A percentile compares a stretch with the other conserved stretches of the same genome.
Evolutionary conservation across 495 filamentous ascomycete genomes (phyloP).

Genomic region (Podospora appendiculata): DNA sequence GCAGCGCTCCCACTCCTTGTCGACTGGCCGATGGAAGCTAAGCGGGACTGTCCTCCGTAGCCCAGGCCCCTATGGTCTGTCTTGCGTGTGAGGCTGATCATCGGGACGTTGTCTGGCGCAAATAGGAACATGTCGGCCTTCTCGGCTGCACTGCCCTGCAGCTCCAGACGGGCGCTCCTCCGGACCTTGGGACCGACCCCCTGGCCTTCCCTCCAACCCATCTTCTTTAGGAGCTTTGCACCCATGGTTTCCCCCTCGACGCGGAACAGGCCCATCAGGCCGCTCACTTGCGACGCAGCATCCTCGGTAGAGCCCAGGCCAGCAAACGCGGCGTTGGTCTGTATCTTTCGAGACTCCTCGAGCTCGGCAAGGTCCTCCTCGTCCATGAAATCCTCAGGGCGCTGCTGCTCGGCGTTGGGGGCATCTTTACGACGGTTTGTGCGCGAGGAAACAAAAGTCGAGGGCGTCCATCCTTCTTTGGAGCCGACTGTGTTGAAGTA

Average conservation of each 20-base stretch:
- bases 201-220: slow-evolving; percentile 95
- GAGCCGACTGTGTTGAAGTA: slow-evolving; percentile 98
- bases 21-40: slow-evolving; percentile 25
- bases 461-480: slow-evolving; percentile 94
- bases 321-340: slow-evolving; percentile 64
- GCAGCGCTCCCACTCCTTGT: slow-evolving; percentile 6
- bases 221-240: slow-evolving; percentile 75
- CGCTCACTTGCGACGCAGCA: slow-evolving; percentile 37
- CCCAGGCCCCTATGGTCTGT: slow-evolving; percentile 77
- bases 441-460: slow-evolving; percentile 86
- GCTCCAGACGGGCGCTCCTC: slow-evolving; percentile 61
- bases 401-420: slow-evolving; percentile 44
- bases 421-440: slow-evolving; percentile 66
- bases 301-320: slow-evolving; percentile 68
- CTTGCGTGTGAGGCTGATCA: slow-evolving; percentile 72
- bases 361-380: slow-evolving; percentile 90
- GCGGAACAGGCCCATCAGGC: slow-evolving; percentile 69
- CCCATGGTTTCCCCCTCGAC: slow-evolving; percentile 81
- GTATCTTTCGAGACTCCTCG: slow-evolving; percentile 64
- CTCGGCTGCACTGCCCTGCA: slow-evolving; percentile 34
- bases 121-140: slow-evolving; percentile 63
- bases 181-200: slow-evolving; percentile 87
- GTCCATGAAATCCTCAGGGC: slow-evolving; percentile 94
- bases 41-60: slow-evolving; percentile 57
- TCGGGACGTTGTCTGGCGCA: slow-evolving; percentile 75